Base-by-base conservation (phyloP, 306 rosid species). In the Quercus robur region DNA sequence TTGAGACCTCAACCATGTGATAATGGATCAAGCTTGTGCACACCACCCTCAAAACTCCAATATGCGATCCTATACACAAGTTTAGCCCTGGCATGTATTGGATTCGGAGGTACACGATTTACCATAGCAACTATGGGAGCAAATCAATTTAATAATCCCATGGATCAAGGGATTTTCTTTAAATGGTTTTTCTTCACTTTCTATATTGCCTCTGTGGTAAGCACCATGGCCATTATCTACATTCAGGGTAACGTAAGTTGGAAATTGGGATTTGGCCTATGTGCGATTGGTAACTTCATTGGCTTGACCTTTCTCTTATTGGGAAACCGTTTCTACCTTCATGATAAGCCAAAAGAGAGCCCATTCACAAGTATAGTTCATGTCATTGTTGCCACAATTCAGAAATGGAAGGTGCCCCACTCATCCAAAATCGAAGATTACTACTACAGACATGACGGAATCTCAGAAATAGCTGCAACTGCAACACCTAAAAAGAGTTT, bases 141-240 rank as follows among this genome's bases (percentile, higher is more conserved):
- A 72, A 73, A 66, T 35, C 87, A 84, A 28, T 80, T 63, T 25
- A 76, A 75, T 20, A 76, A 73, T 14, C 78, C 56, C 0, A 49
- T 66, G 41, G 28, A 72, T 57, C 78, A 64, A 44, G 81, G 41
- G 15, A 15, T 57, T 73, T 84, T 84, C 70, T 84, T 80, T 44
- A 80, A 80, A 70, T 84, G 84, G 87, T 84, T 17, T 41, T 76
- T 80, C 76, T 30, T 84, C 31, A 20, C 57, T 8, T 0, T 76
- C 19, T 80, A 71, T 41, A 8, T 58, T 2, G 8, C 56, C 2
- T 1, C 63, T n/a, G 55, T 69, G 31, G 20, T 80, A 18, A 51
- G 76, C 55, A 3, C 3, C 18, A 71, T 71, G 5, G 69, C 41
- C 73, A 33, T 76, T 76, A 82, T 84, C 14, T 84, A 76, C 11